Percentiles rank a stretch among this genome's conserved stretches.
Evolutionary conservation across 2,329 filamentous ascomycete species (phyloP).

Genomic region (Diaporthe ampelina): DNA sequence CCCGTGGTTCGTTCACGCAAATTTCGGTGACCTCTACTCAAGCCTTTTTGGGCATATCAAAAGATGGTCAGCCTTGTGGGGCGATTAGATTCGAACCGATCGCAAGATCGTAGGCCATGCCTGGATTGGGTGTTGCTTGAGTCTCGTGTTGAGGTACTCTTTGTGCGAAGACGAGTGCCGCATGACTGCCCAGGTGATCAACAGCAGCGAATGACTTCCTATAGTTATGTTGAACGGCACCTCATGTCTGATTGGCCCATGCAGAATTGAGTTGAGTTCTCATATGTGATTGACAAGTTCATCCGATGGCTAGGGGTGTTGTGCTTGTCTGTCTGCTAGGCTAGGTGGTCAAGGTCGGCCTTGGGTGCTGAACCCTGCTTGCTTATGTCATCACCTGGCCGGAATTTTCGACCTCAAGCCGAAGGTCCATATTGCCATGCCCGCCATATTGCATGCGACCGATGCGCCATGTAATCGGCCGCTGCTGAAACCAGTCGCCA

Average conservation of each 20-base stretch:
- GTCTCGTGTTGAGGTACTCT: neutral
- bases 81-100: neutral
- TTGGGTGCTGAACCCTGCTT: neutral
- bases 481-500: slow-evolving; percentile 27
- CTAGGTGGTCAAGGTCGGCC: neutral
- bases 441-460: neutral
- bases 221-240: neutral
- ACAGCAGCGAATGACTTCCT: neutral
- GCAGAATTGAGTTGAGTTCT: too few species aligned
- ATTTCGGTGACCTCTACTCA: neutral
- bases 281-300: neutral
- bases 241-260: too few species aligned
- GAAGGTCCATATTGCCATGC: slow-evolving; percentile 4
- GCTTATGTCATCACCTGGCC: slow-evolving; percentile 32
- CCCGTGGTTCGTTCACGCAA: neutral
- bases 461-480: slow-evolving; percentile 31
- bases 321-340: neutral
- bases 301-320: neutral
- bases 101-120: neutral
- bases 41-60: neutral
- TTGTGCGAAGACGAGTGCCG: neutral
- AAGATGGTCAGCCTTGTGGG: neutral
- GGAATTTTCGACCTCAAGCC: slow-evolving; percentile 37
- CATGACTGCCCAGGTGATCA: neutral
- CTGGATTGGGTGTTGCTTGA: neutral